Evolutionary conservation across 345 rosid genomes (phyloP).

Genomic region (Dipteronia sinensis): DNA sequence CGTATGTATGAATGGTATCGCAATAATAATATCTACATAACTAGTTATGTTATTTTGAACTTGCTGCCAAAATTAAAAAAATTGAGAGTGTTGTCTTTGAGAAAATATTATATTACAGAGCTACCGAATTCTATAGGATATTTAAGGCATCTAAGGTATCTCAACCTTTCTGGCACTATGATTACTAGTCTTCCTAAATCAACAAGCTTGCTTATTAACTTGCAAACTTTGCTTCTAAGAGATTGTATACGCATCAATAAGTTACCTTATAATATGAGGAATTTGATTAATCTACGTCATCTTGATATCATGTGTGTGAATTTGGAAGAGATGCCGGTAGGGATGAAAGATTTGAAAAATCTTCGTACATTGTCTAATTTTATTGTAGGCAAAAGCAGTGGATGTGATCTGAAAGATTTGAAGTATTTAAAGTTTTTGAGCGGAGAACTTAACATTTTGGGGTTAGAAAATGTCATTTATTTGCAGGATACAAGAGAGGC

Average conservation of each 20-base stretch:
- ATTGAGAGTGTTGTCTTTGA: neutral
- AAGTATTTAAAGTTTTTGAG: neutral
- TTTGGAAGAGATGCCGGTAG: neutral
- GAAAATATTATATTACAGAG: neutral
- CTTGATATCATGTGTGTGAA: neutral
- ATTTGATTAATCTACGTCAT: neutral
- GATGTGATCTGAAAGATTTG: neutral
- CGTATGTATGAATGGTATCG: too few species aligned
- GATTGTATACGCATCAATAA: neutral
- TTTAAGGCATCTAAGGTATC: neutral
- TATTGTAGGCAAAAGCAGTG: neutral
- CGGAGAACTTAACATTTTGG: neutral
- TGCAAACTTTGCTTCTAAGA: neutral
- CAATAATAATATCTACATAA: neutral
- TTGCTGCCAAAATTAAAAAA: neutral
- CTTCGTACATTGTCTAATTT: neutral
- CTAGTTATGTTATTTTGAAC: neutral
- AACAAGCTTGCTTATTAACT: neutral
- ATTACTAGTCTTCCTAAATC: neutral
- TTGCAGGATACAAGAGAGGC: neutral
- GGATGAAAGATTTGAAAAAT: neutral
- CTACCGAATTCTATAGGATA: neutral
- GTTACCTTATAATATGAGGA: neutral
- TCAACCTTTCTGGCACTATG: neutral
- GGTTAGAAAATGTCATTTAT: neutral